These are phyloP conservation scores for Kwoniella sp. DNA, from an alignment of 768 basidiomycete genomes.

Conservation along the genomic window DNA sequence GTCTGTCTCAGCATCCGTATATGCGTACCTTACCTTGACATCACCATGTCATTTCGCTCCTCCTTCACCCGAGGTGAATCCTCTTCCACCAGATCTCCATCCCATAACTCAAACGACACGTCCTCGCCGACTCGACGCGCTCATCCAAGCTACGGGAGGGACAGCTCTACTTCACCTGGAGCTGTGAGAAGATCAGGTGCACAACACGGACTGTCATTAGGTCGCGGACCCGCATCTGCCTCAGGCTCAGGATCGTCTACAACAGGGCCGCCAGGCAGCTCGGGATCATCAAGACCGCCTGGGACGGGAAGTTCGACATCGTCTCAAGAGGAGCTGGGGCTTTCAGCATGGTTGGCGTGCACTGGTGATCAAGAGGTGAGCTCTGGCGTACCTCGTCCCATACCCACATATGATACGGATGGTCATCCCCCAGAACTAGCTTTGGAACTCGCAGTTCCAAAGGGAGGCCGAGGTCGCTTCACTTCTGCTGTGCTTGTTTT, in stretches of 20 bases:
- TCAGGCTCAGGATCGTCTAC: neutral
- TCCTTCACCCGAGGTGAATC: neutral
- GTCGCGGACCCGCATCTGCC: neutral
- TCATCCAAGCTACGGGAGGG: neutral
- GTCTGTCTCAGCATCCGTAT: too few relatives aligned
- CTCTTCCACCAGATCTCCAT: neutral
- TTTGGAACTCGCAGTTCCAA: too few relatives aligned
- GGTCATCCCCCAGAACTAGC: too few relatives aligned
- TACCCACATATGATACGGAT: too few relatives aligned
- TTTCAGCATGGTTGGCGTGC: conserved; percentile 23
- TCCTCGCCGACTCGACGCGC: neutral
- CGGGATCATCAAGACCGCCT: conserved; percentile 16
- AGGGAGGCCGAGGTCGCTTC: too few relatives aligned
- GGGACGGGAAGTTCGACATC: conserved; percentile 14
- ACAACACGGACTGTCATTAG: neutral
- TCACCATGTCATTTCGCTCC: neutral
- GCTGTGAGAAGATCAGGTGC: neutral
- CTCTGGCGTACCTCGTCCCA: neutral
- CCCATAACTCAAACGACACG: neutral
- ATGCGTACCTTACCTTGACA: too few relatives aligned
- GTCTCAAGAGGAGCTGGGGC: conserved; percentile 18
- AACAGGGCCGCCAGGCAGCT: conserved; percentile 14
- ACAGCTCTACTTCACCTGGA: neutral
- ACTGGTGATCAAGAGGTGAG: conserved; percentile 22
- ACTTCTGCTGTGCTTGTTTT: too few relatives aligned